phyloP scores from a whole-genome alignment of 768 basidiomycete species.

The Daedaleopsis nitida region DNA sequence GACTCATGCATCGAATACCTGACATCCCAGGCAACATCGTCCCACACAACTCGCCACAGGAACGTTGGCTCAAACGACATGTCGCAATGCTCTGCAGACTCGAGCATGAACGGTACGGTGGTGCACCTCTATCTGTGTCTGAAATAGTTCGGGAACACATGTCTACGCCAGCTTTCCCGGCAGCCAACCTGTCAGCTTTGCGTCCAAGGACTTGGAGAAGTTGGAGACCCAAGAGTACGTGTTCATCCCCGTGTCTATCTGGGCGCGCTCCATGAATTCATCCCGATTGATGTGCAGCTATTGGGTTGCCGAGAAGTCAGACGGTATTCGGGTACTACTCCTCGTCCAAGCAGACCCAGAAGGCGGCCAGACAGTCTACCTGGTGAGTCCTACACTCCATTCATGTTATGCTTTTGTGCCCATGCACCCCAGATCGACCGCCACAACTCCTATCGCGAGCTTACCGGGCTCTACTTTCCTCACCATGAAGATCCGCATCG shows the following conservation, averaged over 20 bases:
- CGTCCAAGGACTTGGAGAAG: slow-evolving; percentile 63
- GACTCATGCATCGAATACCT: slow-evolving; percentile 56
- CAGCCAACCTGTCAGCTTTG: slow-evolving; percentile 94
- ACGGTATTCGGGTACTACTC: slow-evolving; percentile 89
- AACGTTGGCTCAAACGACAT: slow-evolving; percentile 60
- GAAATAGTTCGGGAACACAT: neutral
- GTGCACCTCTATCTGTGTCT: neutral
- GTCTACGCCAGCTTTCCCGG: slow-evolving; percentile 77
- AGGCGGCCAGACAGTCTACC: slow-evolving; percentile 63
- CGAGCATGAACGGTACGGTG: slow-evolving; percentile 61
- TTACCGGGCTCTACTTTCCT: slow-evolving; percentile 84
- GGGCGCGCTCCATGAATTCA: neutral
- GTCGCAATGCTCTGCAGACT: slow-evolving; percentile 70
- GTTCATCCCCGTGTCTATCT: neutral
- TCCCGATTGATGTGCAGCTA: slow-evolving; percentile 53
- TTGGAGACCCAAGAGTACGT: slow-evolving; percentile 84
- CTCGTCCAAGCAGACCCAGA: slow-evolving; percentile 65
- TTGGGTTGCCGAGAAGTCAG: slow-evolving; percentile 99
- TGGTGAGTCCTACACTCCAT: slow-evolving; percentile 47
- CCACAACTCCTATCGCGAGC: slow-evolving; percentile 80
- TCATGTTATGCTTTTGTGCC: slow-evolving; percentile 1
- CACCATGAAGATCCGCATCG: slow-evolving; percentile 73
- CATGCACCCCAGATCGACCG: slow-evolving; percentile 78
- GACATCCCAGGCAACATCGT: slow-evolving; percentile 70
- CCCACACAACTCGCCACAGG: slow-evolving; percentile 57